A percentile compares a stretch with the other conserved stretches of the same genome.
These are phyloP conservation scores for Saccharum officinarum DNA, from an alignment of 176 grass and related monocot genomes.

Conservation along the genomic window DNA sequence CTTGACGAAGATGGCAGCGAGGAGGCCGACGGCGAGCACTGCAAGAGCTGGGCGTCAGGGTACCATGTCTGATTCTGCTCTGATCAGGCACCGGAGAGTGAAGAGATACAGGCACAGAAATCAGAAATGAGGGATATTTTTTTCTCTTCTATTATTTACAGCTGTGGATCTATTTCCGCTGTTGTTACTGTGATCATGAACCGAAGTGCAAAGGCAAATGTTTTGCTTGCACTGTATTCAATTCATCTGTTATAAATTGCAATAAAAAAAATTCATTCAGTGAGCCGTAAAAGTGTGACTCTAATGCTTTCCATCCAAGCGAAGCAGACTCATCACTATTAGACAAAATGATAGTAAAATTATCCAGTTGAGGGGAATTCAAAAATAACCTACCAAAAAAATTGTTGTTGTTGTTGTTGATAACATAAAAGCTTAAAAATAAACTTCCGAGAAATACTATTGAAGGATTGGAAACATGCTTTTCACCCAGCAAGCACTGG, in stretches of 20 bases:
- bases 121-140: not conserved
- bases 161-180: not conserved
- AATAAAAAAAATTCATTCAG: not conserved
- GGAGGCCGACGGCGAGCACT: constrained; percentile 26
- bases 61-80: constrained; percentile 56
- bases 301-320: not conserved
- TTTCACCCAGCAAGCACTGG: too few species aligned
- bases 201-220: constrained; percentile 28
- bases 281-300: not conserved
- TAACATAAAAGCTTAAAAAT: too few species aligned
- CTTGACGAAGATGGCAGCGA: constrained; percentile 37
- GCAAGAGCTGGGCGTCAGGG: constrained; percentile 56
- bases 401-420: too few species aligned
- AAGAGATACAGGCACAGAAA: not conserved
- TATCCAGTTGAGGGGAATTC: too few species aligned
- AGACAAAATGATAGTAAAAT: not conserved
- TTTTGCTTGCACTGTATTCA: constrained; percentile 32
- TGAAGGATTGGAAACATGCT: too few species aligned
- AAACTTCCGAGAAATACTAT: too few species aligned
- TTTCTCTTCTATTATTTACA: not conserved
- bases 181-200: not conserved
- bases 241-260: not conserved
- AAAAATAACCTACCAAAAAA: too few species aligned
- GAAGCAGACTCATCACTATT: not conserved
- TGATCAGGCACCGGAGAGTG: not conserved